Evolutionary conservation across 768 basidiomycete genomes (phyloP).

Genomic region (Suillus decipiens): DNA sequence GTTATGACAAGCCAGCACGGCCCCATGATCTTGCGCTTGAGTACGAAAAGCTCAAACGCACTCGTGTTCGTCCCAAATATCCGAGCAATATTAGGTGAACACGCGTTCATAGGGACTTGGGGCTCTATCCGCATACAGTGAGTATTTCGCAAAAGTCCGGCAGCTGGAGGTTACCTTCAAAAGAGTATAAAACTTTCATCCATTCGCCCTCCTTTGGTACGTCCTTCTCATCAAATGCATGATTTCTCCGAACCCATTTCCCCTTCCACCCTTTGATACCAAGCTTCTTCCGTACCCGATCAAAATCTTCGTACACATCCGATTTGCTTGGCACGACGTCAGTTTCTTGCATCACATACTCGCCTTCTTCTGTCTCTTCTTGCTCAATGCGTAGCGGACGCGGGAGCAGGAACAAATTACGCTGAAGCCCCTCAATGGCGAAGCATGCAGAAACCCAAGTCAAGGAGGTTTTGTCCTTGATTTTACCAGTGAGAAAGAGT

Average conservation of each 20-base stretch:
- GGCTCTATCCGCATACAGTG: conserved; percentile 20
- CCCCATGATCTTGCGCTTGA: conserved; percentile 98
- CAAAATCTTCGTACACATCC: conserved; percentile 85
- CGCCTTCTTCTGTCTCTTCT: conserved; percentile 32
- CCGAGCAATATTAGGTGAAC: conserved; percentile 80
- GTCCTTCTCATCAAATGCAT: conserved; percentile 80
- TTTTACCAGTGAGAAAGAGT: conserved; percentile 89
- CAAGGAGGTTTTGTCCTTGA: conserved; percentile 68
- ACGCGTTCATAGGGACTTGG: conserved; percentile 67
- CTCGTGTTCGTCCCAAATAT: conserved; percentile 92
- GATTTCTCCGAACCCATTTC: conserved; percentile 86
- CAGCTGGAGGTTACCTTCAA: conserved; percentile 59
- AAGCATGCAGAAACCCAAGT: conserved; percentile 86
- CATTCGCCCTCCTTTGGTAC: conserved; percentile 84
- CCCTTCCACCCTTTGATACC: conserved; percentile 77
- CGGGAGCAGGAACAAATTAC: conserved; percentile 90
- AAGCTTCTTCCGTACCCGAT: conserved; percentile 68
- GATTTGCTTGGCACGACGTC: conserved; percentile 68
- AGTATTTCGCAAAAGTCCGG: background rate
- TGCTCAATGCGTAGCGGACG: conserved; percentile 58
- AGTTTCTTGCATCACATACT: conserved; percentile 54
- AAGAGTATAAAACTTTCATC: conserved; percentile 93
- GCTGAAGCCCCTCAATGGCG: conserved; percentile 79
- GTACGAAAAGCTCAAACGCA: conserved; percentile 89
- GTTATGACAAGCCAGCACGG: conserved; percentile 95